Base-by-base conservation (phyloP, 768 basidiomycete genomes). In the Pleurotus eryngii region DNA sequence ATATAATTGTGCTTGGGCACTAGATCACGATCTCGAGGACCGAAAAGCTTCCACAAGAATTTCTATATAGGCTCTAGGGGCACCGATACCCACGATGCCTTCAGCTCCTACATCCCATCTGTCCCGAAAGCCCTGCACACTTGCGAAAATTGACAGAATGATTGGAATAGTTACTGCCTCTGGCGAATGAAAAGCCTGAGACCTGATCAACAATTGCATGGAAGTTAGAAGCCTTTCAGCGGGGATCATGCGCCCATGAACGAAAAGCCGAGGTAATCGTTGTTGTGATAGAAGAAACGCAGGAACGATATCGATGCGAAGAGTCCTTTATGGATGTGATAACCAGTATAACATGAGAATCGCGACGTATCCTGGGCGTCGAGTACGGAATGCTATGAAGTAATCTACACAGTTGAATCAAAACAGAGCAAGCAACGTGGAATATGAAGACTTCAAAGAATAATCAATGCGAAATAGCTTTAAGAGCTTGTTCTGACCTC, bases 401-500 rank as follows among this genome's bases (percentile, higher is more conserved):
- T 38, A 63, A 24, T 50, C 30, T 45, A 55, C 59, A 18, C 27
- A 46, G 24, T 51, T 40, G 26, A 11, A 9, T 37, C 35, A 27
- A 35, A 35, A 9, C 30, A 35, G 8, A 48, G 22, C 35, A 35
- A 45, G 49, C 22, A 55, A 59, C 49, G 63, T 30, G 63, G 58
- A 12, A 59, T 9, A 35, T 3, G 30, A 35, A 35, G 7, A 35
- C 30, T 35, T 9, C 7, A 4, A 11, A 35, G 30, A 35, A 4
- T 9, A 35, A 35, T 14, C 65, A 65, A 60, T 74, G 67, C 56
- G 70, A 72, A 42, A 81, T 72, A 53, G 80, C 61, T 62, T 65
- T 69, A 55, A 79, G 58, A 4, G 73, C 70, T 56, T 73, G 72
- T 61, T 79, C 77, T 3, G 79, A 81, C 50, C 82, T 70, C 4